Base-by-base conservation (phyloP, 257 asterid genomes). In the Fraxinus americana region DNA sequence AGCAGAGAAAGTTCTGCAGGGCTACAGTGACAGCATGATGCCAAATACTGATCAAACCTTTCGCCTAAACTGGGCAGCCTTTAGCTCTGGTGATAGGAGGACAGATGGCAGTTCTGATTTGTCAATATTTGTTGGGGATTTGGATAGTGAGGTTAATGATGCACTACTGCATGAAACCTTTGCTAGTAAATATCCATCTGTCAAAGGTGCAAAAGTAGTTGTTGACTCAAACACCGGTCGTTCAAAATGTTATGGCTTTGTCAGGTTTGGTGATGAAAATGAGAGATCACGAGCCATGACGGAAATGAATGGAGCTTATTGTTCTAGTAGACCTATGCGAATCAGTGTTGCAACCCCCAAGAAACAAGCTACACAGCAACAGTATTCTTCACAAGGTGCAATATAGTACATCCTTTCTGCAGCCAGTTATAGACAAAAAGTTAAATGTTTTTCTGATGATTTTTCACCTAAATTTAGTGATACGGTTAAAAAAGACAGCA, bases 101-200 rank as follows among this genome's bases (percentile, higher is more conserved):
- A 88, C 91, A 6, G 97, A 96, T 7, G 75, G 86, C 13, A 88
- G 91, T 82, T 86, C 97, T 76, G 98, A 96, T 82, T 82, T 91
- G 77, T 96, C 99, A 8, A 92, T 96, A 83, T 96, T 96, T 85
- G 99, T 94, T 45, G 99, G 99, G 70, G 99, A 96, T 84, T 85
- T 96, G 84, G 95, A 97, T 57, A 73, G 90, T 38, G 98, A 96
- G 82, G 99, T 96, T 72, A 86, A 97, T 21, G 99, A 96, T 84
- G 89, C 91, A 4, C 73, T 93, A 73, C 79, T 96, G 84, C 94
- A 81, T 23, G 99, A 96, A 69, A 92, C 94, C 29, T 96, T 94
- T 82, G 90, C 97, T 32, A 84, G 89, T 81, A 88, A 90, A 87
- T 94, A 82, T 78, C 91, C 97, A 29, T 94, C 99, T 61, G 90